A percentile compares a stretch with the other conserved stretches of the same genome.
phyloP scores from a whole-genome alignment of 2,329 filamentous ascomycete genomes.

The Fusarium sp. region DNA sequence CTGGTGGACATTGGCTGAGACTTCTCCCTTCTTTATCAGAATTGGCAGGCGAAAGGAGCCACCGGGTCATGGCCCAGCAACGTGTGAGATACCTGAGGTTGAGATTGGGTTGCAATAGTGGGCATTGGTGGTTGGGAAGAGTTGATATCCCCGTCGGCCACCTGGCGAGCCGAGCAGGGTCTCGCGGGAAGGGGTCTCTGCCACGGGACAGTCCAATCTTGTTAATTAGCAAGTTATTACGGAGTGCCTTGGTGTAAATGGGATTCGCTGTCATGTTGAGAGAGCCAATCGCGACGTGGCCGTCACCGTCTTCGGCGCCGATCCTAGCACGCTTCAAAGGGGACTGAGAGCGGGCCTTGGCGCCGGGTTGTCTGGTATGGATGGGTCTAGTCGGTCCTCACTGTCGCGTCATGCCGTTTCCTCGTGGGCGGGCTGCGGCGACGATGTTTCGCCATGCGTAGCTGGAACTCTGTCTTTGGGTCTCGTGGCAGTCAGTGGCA shows the following conservation, averaged over 20 bases:
- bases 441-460: slow-evolving; percentile 25
- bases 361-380: slow-evolving; percentile 15
- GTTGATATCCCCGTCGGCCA: slow-evolving; percentile 21
- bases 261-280: background rate
- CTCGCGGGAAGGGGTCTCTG: slow-evolving; percentile 9
- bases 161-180: slow-evolving; percentile 8
- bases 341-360: slow-evolving; percentile 1
- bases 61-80: background rate
- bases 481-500: background rate
- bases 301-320: slow-evolving; percentile 7
- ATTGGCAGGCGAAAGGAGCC: background rate
- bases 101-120: slow-evolving; percentile 33
- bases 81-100: slow-evolving; percentile 5
- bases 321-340: slow-evolving; percentile 17
- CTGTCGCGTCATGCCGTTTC: slow-evolving; percentile 9
- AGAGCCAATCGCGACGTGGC: slow-evolving; percentile 10
- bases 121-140: slow-evolving; percentile 18
- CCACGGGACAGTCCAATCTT: background rate
- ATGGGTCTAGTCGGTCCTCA: background rate
- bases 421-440: slow-evolving; percentile 13
- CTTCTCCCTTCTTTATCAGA: slow-evolving; percentile 6
- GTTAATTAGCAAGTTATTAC: background rate
- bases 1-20: background rate
- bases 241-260: background rate
- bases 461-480: slow-evolving; percentile 19